Conservation (phyloP, 768 basidiomycete species). For the Psilocybe cubensis region DNA sequence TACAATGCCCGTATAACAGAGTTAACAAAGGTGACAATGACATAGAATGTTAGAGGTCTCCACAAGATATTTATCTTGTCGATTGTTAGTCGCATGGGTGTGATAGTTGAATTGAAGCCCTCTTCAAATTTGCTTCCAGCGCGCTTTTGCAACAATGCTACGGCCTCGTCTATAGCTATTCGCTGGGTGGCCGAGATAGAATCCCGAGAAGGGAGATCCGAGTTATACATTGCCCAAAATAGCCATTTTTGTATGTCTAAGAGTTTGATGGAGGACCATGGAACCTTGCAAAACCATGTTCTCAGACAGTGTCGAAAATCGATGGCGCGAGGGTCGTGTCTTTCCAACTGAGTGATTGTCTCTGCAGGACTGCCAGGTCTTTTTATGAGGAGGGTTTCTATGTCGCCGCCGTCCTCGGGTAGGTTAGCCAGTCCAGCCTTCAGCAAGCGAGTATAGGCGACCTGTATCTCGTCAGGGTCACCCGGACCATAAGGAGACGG, state of each 20-base stretch:
- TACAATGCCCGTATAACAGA: constrained; percentile 49
- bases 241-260: constrained; percentile 75
- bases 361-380: constrained; percentile 68
- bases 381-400: constrained; percentile 50
- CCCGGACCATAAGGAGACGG: constrained; percentile 47
- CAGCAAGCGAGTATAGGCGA: constrained; percentile 63
- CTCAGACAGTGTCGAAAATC: constrained; percentile 73
- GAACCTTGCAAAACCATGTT: constrained; percentile 78
- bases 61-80: constrained; percentile 73
- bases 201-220: constrained; percentile 56
- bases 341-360: constrained; percentile 55
- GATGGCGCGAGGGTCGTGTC: constrained; percentile 68
- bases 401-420: constrained; percentile 54
- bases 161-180: constrained; percentile 57
- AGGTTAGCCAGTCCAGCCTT: constrained; percentile 65
- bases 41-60: constrained; percentile 73
- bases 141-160: constrained; percentile 71
- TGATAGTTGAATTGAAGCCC: constrained; percentile 53
- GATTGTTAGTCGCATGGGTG: constrained; percentile 71
- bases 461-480: constrained; percentile 59
- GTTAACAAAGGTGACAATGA: constrained; percentile 52
- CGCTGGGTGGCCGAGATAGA: constrained; percentile 48
- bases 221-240: constrained; percentile 83
- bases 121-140: constrained; percentile 67
- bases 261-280: constrained; percentile 72